Base-by-base conservation (phyloP, 495 filamentous ascomycete species). In the Aspergillus taichungensis region DNA sequence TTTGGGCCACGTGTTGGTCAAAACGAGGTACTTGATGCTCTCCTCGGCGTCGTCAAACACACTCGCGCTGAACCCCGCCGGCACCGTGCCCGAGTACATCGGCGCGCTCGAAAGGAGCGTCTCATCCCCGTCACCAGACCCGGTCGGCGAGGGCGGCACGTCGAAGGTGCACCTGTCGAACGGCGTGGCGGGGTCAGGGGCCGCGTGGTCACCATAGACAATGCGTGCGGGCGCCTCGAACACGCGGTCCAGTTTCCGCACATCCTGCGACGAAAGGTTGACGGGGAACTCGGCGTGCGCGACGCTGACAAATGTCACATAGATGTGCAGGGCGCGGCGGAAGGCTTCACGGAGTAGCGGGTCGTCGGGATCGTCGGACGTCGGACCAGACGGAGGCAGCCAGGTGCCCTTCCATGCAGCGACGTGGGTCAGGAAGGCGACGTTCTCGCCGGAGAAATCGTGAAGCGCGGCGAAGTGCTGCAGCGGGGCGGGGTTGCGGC, bases 1-100 rank as follows among this genome's bases (percentile, higher is more conserved):
- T 59, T 80, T 82, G 18, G 77, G 77, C 81, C 81, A 86, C 8
- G 82, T 85, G 55, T 84, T 84, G 6, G 77, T 81, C 45, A 82
- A 70, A 2, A 86, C 80, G 13, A 85, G 66, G 50, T 83, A 80
- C 63, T 82, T 84, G 64, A 84, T 77, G 43, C 73, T 77, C 32
- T 65, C 55, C 57, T 83, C 72, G 0, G 81, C 79, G 1, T 57
- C 66, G 40, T 82, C 76, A 40, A 86, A 85, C 14, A 84, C 66
- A 3, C 37, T 51, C 2, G 62, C 59, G 30, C 71, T 66, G 39
- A 85, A 84, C 0, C 52, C 63, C 5, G 56, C 59, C 1, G 78
- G 74, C 24, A 83, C 69, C 3, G 64, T 57, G 14, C 61, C 62
- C 50, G 53, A 54, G 51, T 64, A 67, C 18, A 24, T 24, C 18